Percentiles rank a stretch among this genome's conserved stretches.
phyloP scores from a whole-genome alignment of 73 alveolate genomes.

The Durusdinium trenchii region DNA sequence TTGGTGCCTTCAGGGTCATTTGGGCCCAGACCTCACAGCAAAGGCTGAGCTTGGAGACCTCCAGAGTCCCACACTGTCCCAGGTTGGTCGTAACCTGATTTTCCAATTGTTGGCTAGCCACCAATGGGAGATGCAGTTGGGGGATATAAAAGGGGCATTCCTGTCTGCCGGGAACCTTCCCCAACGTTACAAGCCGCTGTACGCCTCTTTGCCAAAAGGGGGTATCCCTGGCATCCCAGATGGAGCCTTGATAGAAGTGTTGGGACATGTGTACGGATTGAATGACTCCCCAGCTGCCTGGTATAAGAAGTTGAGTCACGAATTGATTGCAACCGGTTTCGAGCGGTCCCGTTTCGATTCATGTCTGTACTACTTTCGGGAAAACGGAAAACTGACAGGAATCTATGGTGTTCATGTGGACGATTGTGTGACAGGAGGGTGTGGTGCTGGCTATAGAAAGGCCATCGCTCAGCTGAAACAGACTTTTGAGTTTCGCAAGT shows the following conservation, averaged over 20 bases:
- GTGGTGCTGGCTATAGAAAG: background rate
- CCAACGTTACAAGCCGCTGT: background rate
- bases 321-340: too few species aligned
- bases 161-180: background rate
- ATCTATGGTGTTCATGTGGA: background rate
- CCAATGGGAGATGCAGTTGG: too few species aligned
- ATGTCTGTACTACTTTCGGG: background rate
- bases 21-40: background rate
- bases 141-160: background rate
- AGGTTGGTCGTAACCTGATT: too few species aligned
- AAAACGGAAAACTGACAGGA: background rate
- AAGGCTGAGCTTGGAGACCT: background rate
- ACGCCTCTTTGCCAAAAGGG: background rate
- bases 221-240: constrained; percentile 13
- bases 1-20: background rate
- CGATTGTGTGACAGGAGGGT: background rate
- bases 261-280: background rate
- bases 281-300: constrained; percentile 4
- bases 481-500: background rate
- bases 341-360: too few species aligned
- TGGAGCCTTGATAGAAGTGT: background rate
- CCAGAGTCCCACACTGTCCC: too few species aligned
- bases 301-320: background rate
- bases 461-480: background rate
- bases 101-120: too few species aligned